Evolutionary conservation across 2,329 filamentous ascomycete species (phyloP).

Genomic region (Parafenestella ontariensis): DNA sequence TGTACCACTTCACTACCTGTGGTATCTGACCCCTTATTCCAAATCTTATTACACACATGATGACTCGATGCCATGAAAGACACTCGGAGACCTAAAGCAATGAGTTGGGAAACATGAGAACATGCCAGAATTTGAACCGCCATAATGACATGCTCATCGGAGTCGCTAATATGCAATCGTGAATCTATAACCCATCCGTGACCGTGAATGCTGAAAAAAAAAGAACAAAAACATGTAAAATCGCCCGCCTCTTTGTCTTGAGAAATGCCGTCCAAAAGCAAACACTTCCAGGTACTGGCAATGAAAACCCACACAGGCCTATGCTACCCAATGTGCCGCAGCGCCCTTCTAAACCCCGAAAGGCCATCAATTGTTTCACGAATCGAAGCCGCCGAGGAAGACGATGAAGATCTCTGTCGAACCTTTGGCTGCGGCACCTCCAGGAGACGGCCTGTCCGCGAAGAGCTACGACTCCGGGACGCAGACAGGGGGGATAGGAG

Average conservation of each 20-base stretch:
- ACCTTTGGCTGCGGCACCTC: slow-evolving; percentile 6
- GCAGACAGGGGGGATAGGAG: slow-evolving; percentile 1
- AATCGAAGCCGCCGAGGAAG: slow-evolving; percentile 3
- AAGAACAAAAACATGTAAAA: too few relatives aligned
- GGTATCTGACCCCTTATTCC: not conserved
- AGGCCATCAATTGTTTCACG: slow-evolving; percentile 13
- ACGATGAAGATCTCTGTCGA: slow-evolving; percentile 11
- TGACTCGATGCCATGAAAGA: not conserved
- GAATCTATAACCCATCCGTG: not conserved
- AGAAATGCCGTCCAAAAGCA: too few relatives aligned
- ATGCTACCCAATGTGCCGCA: slow-evolving; percentile 13
- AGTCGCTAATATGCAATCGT: not conserved
- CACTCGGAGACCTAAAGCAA: too few relatives aligned
- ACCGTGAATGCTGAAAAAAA: not conserved
- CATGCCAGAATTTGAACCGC: not conserved
- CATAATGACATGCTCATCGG: not conserved
- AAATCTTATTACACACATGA: not conserved
- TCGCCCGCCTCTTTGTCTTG: too few relatives aligned
- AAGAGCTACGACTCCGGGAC: slow-evolving; percentile 10
- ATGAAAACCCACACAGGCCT: too few relatives aligned
- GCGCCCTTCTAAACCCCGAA: slow-evolving; percentile 12
- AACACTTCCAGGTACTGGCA: too few relatives aligned
- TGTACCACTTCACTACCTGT: not conserved
- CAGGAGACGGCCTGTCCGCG: slow-evolving; percentile 3
- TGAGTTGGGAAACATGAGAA: too few relatives aligned